A percentile compares a stretch with the other conserved stretches of the same genome.
Conservation (phyloP, 78 protist species). For the Dictyostelium brefeldianum region DNA sequence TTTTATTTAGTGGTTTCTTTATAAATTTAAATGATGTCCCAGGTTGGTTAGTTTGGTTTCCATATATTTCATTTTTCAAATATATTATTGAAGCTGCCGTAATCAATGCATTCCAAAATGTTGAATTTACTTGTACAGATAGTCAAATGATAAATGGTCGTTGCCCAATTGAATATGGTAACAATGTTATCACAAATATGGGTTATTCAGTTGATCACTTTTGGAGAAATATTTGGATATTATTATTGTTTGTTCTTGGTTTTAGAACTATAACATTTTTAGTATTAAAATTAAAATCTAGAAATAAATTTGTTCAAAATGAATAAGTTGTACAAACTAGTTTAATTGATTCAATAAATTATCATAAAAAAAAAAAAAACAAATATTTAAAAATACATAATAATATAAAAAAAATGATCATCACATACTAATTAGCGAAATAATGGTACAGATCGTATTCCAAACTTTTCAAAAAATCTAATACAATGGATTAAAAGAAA, state of each 20-base stretch:
- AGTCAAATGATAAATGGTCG: constrained; percentile 36
- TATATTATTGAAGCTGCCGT: constrained; percentile 55
- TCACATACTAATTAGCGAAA: too few species aligned
- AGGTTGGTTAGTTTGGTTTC: constrained; percentile 60
- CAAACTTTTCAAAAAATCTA: constrained; percentile 23
- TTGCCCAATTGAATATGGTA: constrained; percentile 64
- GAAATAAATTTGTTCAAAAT: constrained; percentile 29
- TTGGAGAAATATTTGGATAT: constrained; percentile 67
- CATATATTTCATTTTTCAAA: constrained; percentile 43
- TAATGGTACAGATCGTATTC: constrained; percentile 27
- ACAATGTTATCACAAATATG: constrained; percentile 39
- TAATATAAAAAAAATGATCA: too few species aligned
- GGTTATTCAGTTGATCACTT: constrained; percentile 20
- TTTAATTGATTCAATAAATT: too few species aligned
- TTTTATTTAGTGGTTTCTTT: constrained; percentile 79
- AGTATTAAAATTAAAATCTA: constrained; percentile 38
- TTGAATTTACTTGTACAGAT: constrained; percentile 57
- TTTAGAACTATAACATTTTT: constrained; percentile 34
- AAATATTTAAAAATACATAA: too few species aligned
- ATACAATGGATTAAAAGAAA: constrained; percentile 43
- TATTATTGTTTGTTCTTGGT: constrained; percentile 25
- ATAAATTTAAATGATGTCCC: constrained; percentile 59
- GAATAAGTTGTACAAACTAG: too few species aligned
- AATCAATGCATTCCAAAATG: constrained; percentile 35
- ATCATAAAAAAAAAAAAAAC: too few species aligned